Conservation (phyloP, 1,139 yeast species). For the Casaregolazyma lundiana region DNA sequence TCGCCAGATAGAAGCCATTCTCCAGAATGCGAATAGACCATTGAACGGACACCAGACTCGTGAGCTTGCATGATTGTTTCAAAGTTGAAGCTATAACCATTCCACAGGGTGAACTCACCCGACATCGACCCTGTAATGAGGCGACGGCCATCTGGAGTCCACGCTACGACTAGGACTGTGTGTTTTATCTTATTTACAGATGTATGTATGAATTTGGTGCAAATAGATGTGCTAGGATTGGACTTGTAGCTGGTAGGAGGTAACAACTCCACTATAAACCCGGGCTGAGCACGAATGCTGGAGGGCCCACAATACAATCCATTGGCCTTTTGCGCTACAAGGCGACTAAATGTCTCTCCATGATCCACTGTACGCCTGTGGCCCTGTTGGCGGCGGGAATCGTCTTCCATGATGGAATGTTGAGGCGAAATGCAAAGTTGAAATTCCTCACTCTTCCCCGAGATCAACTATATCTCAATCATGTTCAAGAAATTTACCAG, state of each 20-base stretch:
- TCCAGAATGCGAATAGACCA: constrained; percentile 82
- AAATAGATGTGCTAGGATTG: constrained; percentile 47
- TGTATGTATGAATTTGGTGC: constrained; percentile 80
- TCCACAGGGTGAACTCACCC: constrained; percentile 97
- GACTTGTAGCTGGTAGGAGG: constrained; percentile 64
- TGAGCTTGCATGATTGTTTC: constrained; percentile 99
- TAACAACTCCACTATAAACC: constrained; percentile 64
- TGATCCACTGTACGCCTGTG: constrained; percentile 85
- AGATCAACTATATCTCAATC: too few species aligned
- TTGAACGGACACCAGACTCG: constrained; percentile 77
- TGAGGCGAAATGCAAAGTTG: too few species aligned
- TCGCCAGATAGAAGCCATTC: constrained; percentile 95
- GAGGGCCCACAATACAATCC: constrained; percentile 40
- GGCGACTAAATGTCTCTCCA: constrained; percentile 75
- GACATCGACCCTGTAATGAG: constrained; percentile 84
- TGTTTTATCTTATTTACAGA: constrained; percentile 89
- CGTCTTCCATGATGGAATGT: constrained; percentile 18
- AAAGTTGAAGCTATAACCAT: constrained; percentile 90
- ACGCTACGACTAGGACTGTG: constrained; percentile 81
- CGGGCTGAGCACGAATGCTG: constrained; percentile 68
- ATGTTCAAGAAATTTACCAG: constrained; percentile 56
- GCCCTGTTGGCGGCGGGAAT: constrained; percentile 41
- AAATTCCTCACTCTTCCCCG: too few species aligned
- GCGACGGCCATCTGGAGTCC: constrained; percentile 97
- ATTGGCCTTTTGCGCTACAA: constrained; percentile 57